These are phyloP conservation scores for Mucor lusitanicus DNA, from an alignment of 371 early-diverging fungal genomes.

Conservation along the genomic window DNA sequence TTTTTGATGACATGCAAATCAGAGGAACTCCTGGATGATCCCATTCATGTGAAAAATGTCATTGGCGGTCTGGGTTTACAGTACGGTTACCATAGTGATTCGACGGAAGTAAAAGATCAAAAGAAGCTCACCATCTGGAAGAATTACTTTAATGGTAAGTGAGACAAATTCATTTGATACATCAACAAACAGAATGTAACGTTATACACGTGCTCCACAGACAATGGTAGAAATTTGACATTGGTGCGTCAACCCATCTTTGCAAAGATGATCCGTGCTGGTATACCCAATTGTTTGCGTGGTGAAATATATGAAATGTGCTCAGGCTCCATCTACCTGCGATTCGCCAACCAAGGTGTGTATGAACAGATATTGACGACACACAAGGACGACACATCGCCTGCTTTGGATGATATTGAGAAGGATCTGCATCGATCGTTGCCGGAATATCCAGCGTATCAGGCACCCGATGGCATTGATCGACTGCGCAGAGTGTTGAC, in stretches of 20 bases:
- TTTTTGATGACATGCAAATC: constrained; percentile 80
- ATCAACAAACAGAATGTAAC: not conserved
- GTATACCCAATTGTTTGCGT: constrained; percentile 87
- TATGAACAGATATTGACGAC: constrained; percentile 77
- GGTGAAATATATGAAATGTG: constrained; percentile 98
- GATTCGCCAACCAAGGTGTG: constrained; percentile 82
- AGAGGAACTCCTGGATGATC: constrained; percentile 62
- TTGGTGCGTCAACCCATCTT: constrained; percentile 79
- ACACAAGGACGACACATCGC: constrained; percentile 60
- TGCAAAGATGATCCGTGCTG: constrained; percentile 84
- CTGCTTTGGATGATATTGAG: constrained; percentile 94
- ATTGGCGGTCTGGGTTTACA: constrained; percentile 77
- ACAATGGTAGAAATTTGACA: constrained; percentile 91
- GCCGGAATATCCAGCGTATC: constrained; percentile 96
- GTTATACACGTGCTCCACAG: constrained; percentile 31
- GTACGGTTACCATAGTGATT: constrained; percentile 88
- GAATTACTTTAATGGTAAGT: constrained; percentile 67
- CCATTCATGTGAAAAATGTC: constrained; percentile 14
- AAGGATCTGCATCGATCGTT: constrained; percentile 93
- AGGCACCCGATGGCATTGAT: constrained; percentile 88
- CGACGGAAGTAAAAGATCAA: constrained; percentile 71
- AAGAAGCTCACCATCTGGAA: constrained; percentile 77
- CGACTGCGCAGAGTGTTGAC: constrained; percentile 87
- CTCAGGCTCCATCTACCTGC: constrained; percentile 85
- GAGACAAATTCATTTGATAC: not conserved